Base-by-base conservation (phyloP, 768 basidiomycete genomes). In the Clitopilus passeckerianus region DNA sequence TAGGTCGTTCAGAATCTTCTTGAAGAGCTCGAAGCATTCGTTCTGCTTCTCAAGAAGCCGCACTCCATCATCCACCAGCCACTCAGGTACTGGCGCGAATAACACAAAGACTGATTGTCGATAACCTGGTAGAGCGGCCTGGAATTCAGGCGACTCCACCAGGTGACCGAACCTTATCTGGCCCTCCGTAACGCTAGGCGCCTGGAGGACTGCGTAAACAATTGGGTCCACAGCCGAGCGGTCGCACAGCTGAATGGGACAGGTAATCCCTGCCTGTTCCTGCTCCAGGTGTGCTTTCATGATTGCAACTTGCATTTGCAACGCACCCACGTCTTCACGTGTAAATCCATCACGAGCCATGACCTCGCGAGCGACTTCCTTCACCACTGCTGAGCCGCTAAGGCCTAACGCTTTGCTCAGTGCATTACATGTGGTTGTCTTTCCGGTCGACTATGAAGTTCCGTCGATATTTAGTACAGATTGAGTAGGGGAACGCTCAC, bases 301-400 rank as follows among this genome's bases (percentile, higher is more conserved):
- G 55, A 90, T 89, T 6, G 81, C 82, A 43, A 70, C 62, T 68
- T 89, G 87, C 87, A 90, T 88, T 59, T 82, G 75, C 35, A 84
- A 66, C 52, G 69, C 75, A 10, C 72, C 74, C 20, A 83, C 75
- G 57, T 85, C 76, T 22, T 75, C 65, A 34, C 86, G 74, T 18
- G 81, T 82, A 63, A 82, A 87, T 0, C 85, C 85, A 18, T 75
- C 74, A 7, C 63, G 65, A 56, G 66, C 71, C 80, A 90, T 86
- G 41, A 89, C 78, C 23, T 72, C 67, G 27, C 87, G 75, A 2
- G 87, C 87, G 20, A 86, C 82, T 68, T 90, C 87, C 22, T 74
- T 81, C 59, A 90, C 78, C 58, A 79, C 79, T 30, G 75, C 77
- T 30, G 67, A 59, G 16, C 65, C 64, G 1, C 62, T 57, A 30